Evolutionary conservation across 208 protist species (phyloP), one percentile per base, ranked within the genome.

Genomic region (Crithidia mellificae): DNA sequence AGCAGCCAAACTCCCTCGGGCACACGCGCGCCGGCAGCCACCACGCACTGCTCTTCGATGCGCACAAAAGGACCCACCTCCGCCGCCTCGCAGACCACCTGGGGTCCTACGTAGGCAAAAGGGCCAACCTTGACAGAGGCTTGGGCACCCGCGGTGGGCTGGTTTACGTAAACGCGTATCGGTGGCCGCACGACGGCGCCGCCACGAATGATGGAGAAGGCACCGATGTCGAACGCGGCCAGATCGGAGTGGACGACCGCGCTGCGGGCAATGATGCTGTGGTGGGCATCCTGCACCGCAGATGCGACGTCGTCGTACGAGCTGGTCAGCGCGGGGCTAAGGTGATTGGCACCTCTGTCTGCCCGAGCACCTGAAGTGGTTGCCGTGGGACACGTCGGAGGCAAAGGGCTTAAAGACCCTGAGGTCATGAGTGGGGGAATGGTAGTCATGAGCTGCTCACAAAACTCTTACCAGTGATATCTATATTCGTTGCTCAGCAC

Each of bases 1-100:
- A 63, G 56, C 66, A 92, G 58, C 83, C 84, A 90, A 46, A 86
- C 87, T 4, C 87, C 87, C 62, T 89, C 80, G 27, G 78, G 74
- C 11, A 92, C 46, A 43, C 68, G 73, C 2, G 72, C 82, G 15
- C 77, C 78, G 44, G 76, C 72, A 8, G 78, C 72, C 53, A 92
- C 75, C 19, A 87, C 81, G 30, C 80, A 91, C 49, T 77, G 52
- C 20, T 81, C 78, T 52, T 91, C 85, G 51, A 91, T 72, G 24
- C 78, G 74, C 25, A 85, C 87, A 62, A 86, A 79, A 38, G 71
- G 47, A 20, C 83, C 81, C 7, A 92, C 56, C 8, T 75, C 70
- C 43, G 73, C 59, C 0, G 80, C 87, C 61, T 92, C 87, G 68
- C 84, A 84, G 14, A 90, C 79, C 11, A 74, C 71, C 56, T 74